These are phyloP conservation scores for Sonneratia alba DNA, from an alignment of 345 rosid species.

Conservation along the genomic window DNA sequence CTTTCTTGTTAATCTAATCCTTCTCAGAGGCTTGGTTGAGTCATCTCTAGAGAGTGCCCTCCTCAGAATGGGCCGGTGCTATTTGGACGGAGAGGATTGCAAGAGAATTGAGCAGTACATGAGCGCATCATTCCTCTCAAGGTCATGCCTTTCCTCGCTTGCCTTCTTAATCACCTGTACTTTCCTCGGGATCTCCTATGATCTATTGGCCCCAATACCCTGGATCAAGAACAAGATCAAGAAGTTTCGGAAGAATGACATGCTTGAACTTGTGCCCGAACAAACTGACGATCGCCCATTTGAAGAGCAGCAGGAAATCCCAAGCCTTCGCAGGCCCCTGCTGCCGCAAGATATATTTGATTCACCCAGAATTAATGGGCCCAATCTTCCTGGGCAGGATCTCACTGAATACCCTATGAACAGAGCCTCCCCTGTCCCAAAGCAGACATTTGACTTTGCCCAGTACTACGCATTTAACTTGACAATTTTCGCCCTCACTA, in stretches of 20 bases:
- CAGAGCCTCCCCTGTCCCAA: conserved; percentile 82
- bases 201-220: conserved; percentile 85
- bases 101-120: conserved; percentile 91
- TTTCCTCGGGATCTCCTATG: conserved; percentile 89
- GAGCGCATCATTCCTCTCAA: conserved; percentile 84
- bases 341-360: conserved; percentile 52
- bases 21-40: conserved; percentile 77
- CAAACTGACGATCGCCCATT: conserved; percentile 69
- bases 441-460: conserved; percentile 92
- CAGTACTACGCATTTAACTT: conserved; percentile 92
- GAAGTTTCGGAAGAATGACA: conserved; percentile 83
- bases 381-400: conserved; percentile 52
- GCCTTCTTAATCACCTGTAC: conserved; percentile 90
- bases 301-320: conserved; percentile 59
- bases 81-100: conserved; percentile 96
- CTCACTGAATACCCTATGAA: conserved; percentile 75
- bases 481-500: conserved; percentile 83
- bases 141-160: conserved; percentile 86
- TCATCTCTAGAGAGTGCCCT: conserved; percentile 81
- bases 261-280: conserved; percentile 95
- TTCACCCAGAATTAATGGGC: conserved; percentile 41
- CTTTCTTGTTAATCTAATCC: conserved; percentile 90
- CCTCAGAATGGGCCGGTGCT: conserved; percentile 84
- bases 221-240: conserved; percentile 92
- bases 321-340: conserved; percentile 63